Evolutionary conservation across 2,329 filamentous ascomycete genomes (phyloP), one percentile per base, ranked within the genome.

Genomic region (Escovopsis sp.): DNA sequence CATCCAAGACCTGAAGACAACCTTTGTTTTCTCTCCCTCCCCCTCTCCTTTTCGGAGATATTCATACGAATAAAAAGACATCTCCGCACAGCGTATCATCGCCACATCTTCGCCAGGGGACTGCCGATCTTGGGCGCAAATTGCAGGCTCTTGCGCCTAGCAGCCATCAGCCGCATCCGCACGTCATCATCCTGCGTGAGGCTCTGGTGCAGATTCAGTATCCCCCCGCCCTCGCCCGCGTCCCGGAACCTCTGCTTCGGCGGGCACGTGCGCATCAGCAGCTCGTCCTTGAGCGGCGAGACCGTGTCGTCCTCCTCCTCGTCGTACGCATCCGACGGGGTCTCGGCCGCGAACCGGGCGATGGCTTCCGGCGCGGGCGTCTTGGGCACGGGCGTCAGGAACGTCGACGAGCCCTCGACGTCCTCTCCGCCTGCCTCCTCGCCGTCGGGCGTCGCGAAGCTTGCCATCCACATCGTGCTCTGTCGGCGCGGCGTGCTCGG

Each of bases 71-170:
- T 15, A 15, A 15, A 15, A 15, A 15, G 15, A 15, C 15, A 15
- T 15, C 15, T 15, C 15, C 15, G 15, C 15, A 15, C 15, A 15
- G 15, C 23, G 23, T 23, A 15, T 23, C 23, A 44, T 6, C 33
- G 44, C 73, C 73, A 77, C 26, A 69, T 64, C 53, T 68, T 75
- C 26, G 75, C 71, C 51, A 88, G 62, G 2, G 83, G 84, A 58
- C 83, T 88, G 15, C 73, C 79, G 45, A 85, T 65, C 61, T 82
- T 82, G 28, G 83, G 84, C 30, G 81, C 81, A 64, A 80, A 86
- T 55, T 85, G 81, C 59, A 86, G 58, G 55, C 81, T 89, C 72
- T 85, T 86, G 47, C 84, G 70, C 47, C 82, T 69, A 1, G 82
- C 82, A 10, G 80, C 77, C 69, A 84, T 76, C 47, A 88, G 63